These are phyloP conservation scores for Rhodotorula kratochvilovae DNA, from an alignment of 768 basidiomycete species.

Conservation along the genomic window DNA sequence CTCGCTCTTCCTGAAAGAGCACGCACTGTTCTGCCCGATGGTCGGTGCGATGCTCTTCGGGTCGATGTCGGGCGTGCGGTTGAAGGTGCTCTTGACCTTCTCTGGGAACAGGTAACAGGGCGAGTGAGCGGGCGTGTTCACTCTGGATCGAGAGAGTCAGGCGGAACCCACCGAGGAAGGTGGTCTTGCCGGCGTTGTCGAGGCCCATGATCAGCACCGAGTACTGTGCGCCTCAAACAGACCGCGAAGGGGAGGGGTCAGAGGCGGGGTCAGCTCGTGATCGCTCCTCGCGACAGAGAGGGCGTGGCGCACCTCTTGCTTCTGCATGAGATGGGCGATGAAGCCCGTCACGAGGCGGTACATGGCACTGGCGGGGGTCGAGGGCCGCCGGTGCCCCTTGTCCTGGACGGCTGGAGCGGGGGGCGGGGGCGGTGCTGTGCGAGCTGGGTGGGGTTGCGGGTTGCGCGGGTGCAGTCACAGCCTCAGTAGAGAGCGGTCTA, in stretches of 20 bases:
- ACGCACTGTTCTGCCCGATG: conserved; percentile 92
- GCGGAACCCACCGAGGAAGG: conserved; percentile 2
- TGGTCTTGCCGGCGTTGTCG: conserved; percentile 85
- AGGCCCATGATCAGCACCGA: conserved; percentile 91
- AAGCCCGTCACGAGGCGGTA: conserved; percentile 91
- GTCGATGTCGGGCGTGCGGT: conserved; percentile 74
- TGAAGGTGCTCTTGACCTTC: conserved; percentile 89
- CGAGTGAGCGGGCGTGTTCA: background rate
- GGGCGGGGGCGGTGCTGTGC: no score
- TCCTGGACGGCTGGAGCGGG: no score
- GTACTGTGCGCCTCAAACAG: conserved; percentile 86
- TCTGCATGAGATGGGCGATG: conserved; percentile 78
- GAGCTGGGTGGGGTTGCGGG: no score
- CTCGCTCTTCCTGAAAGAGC: background rate
- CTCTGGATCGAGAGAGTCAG: accelerated
- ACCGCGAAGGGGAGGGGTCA: conserved; percentile 8
- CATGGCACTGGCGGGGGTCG: conserved; percentile 53
- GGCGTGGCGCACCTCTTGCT: conserved; percentile 40
- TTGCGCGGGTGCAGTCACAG: no score
- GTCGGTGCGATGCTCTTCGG: conserved; percentile 94
- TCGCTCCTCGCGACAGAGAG: background rate
- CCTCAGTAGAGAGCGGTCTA: no score
- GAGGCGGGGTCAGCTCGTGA: conserved; percentile 9
- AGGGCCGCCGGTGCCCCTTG: no score
- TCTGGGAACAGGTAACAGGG: conserved; percentile 66